phyloP scores from a whole-genome alignment of 2,329 filamentous ascomycete species.

The Didymella segeticola region DNA sequence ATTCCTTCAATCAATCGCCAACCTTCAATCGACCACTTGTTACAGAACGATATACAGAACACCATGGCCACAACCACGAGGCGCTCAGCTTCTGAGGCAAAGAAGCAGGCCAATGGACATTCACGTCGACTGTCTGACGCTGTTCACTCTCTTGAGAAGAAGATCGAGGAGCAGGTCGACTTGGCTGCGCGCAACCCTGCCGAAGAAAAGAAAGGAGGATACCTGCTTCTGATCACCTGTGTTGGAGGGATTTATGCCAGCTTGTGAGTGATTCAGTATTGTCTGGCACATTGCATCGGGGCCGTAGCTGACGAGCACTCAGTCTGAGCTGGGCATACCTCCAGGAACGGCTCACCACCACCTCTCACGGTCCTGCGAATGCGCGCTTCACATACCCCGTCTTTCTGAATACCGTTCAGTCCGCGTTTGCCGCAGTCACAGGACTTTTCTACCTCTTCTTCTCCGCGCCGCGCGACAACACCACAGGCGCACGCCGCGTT shows the following conservation, averaged over 20 bases:
- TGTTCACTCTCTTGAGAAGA: constrained; percentile 38
- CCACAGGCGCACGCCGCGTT: constrained; percentile 35
- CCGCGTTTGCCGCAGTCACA: constrained; percentile 81
- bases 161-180: constrained; percentile 41
- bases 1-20: background rate
- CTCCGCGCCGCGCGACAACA: constrained; percentile 61
- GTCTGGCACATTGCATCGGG: background rate
- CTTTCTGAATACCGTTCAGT: constrained; percentile 96
- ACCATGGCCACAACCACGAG: constrained; percentile 41
- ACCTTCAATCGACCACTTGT: background rate
- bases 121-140: constrained; percentile 33
- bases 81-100: constrained; percentile 37
- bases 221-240: constrained; percentile 80
- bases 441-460: constrained; percentile 80
- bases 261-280: constrained; percentile 67
- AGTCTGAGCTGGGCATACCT: constrained; percentile 94
- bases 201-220: constrained; percentile 58
- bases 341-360: constrained; percentile 97
- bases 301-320: constrained; percentile 12
- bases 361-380: constrained; percentile 72
- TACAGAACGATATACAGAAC: background rate
- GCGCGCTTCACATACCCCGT: constrained; percentile 87
- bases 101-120: constrained; percentile 31
- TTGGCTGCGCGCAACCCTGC: constrained; percentile 40
- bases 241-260: constrained; percentile 96